phyloP scores from a whole-genome alignment of 257 asterid genomes.

The Scutellaria galericulata region DNA sequence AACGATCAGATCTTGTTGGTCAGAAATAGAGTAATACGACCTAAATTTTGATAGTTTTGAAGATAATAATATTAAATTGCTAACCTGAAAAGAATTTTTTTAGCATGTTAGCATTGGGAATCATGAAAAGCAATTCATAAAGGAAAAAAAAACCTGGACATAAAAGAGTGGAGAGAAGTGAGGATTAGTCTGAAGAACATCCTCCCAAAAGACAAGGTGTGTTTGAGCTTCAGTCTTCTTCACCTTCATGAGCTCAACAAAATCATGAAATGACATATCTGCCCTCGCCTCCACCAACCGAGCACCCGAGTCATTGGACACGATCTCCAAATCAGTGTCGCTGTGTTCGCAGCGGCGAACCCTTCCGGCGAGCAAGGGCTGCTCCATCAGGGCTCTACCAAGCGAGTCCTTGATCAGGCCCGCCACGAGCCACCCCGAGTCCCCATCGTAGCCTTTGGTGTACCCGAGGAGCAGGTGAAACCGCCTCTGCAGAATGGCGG shows the following conservation, averaged over 20 bases:
- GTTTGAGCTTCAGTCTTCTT: conserved; percentile 35
- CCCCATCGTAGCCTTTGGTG: conserved; percentile 40
- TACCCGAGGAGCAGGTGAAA: conserved; percentile 54
- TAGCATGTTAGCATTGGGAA: too few species aligned
- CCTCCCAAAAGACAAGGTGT: conserved; percentile 71
- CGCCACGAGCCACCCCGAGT: conserved; percentile 59
- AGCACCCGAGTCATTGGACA: conserved; percentile 63
- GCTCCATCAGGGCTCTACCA: conserved; percentile 51
- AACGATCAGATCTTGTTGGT: too few species aligned
- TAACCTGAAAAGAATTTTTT: too few species aligned
- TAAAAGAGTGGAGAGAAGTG: conserved; percentile 68
- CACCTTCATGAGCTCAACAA: conserved; percentile 40
- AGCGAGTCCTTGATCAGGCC: conserved; percentile 72
- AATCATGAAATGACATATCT: conserved; percentile 46
- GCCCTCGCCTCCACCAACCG: conserved; percentile 58
- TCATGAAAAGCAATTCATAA: too few species aligned
- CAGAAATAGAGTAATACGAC: too few species aligned
- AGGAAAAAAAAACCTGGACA: conserved; percentile 55
- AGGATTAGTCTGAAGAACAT: conserved; percentile 49
- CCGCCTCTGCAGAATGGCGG: conserved; percentile 40
- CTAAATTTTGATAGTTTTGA: too few species aligned
- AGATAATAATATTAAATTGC: too few species aligned
- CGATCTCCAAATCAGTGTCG: conserved; percentile 42
- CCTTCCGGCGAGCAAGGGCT: conserved; percentile 73
- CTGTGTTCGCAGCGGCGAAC: conserved; percentile 38